Conservation (phyloP, 1,284 basidiomycete genomes). For the Sporisorium scitamineum region DNA sequence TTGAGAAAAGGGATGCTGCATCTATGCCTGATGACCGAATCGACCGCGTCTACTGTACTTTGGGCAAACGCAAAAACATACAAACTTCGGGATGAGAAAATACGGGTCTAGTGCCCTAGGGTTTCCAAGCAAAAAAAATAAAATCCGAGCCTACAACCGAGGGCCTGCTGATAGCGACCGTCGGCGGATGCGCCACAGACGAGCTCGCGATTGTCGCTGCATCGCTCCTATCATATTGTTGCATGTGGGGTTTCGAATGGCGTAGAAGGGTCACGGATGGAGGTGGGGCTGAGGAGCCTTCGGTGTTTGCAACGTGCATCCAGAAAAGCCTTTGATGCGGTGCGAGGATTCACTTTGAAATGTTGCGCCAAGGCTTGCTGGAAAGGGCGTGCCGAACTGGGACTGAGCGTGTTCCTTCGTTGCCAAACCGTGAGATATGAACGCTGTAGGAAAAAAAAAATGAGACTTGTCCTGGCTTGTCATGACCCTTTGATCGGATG, state of each 20-base stretch:
- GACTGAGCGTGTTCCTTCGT: not conserved
- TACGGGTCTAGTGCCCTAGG: too few relatives aligned
- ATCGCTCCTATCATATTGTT: not conserved
- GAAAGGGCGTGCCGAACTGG: not conserved
- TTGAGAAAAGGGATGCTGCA: too few relatives aligned
- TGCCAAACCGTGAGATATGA: too few relatives aligned
- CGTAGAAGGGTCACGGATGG: not conserved
- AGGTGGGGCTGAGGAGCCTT: not conserved
- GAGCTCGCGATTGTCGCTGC: conserved; percentile 1
- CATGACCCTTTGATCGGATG: too few relatives aligned
- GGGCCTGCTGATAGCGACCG: conserved; percentile 1
- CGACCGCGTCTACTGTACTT: too few relatives aligned
- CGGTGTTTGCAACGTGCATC: not conserved
- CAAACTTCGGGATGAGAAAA: too few relatives aligned
- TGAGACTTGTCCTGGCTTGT: too few relatives aligned
- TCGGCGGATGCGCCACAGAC: conserved; percentile 3
- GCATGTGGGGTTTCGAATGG: not conserved
- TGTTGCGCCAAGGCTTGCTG: not conserved
- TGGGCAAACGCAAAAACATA: not conserved
- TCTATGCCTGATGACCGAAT: too few relatives aligned
- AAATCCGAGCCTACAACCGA: not conserved
- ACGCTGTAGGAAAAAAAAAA: too few relatives aligned
- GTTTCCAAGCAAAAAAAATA: not conserved
- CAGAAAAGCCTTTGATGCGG: not conserved
- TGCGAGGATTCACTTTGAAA: not conserved